These are phyloP conservation scores for Starmerella potacharoeniae DNA, from an alignment of 805 yeast genomes.

Conservation along the genomic window DNA sequence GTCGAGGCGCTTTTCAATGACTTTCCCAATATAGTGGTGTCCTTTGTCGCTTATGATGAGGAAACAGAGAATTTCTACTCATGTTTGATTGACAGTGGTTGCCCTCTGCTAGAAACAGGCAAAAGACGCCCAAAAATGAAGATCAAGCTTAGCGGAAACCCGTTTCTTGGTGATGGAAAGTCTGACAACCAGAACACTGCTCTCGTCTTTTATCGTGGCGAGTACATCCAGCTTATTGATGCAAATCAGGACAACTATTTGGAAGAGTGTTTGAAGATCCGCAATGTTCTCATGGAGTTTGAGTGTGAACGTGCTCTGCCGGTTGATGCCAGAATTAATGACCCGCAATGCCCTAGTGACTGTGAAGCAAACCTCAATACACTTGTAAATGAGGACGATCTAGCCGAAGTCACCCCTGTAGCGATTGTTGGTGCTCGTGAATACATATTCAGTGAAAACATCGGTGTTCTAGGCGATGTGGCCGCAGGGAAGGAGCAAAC, in stretches of 20 bases:
- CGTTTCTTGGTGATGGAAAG: slow-evolving; percentile 76
- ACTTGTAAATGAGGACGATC: slow-evolving; percentile 27
- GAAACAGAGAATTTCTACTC: slow-evolving; percentile 41
- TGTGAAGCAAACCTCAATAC: slow-evolving; percentile 15
- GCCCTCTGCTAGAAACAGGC: slow-evolving; percentile 50
- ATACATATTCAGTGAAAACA: slow-evolving; percentile 70
- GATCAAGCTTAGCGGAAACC: slow-evolving; percentile 63
- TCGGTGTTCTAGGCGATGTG: slow-evolving; percentile 72
- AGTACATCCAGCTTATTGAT: slow-evolving; percentile 67
- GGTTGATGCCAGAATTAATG: neutral
- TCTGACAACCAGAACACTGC: slow-evolving; percentile 76
- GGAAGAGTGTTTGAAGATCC: slow-evolving; percentile 69
- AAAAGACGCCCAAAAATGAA: slow-evolving; percentile 49
- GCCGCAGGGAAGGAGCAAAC: slow-evolving; percentile 87
- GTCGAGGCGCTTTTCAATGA: slow-evolving; percentile 74
- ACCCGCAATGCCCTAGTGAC: neutral
- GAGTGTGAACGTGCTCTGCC: slow-evolving; percentile 37
- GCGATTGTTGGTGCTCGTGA: slow-evolving; percentile 80
- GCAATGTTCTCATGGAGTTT: slow-evolving; percentile 65
- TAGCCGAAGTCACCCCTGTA: slow-evolving; percentile 37
- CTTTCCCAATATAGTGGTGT: slow-evolving; percentile 61
- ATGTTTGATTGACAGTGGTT: slow-evolving; percentile 58
- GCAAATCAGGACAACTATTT: slow-evolving; percentile 76
- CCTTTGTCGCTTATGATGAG: slow-evolving; percentile 22
- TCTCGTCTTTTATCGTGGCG: slow-evolving; percentile 64